Evolutionary conservation across 495 filamentous ascomycete species (phyloP), one percentile per base, ranked within the genome.

Genomic region (Hyaloscypha finlandica): DNA sequence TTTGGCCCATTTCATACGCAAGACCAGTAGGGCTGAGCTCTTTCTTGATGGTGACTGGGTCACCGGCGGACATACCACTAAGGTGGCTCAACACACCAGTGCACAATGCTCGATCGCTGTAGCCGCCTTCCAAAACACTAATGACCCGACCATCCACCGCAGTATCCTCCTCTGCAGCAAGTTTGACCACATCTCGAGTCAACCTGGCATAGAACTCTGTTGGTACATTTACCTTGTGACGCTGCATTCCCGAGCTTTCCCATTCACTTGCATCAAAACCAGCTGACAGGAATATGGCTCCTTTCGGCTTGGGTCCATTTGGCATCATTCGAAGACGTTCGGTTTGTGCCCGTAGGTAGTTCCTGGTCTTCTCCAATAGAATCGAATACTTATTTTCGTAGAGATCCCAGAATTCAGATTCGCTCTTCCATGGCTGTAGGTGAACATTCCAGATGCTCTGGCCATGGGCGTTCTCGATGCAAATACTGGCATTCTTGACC

Each of bases 381-480:
- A 88, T 74, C 2, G 80, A 79, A 73, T 99, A 99, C 65, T 87
- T 88, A 8, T 81, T 83, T 67, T 90, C 84, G 72, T 99, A 99
- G 20, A 96, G 74, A 20, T 83, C 81, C 93, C 96, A 99, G 72
- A 99, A 99, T 9, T 97, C 91, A 1, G 83, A 79, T 39, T 90
- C 83, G 0, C 84, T 90, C 66, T 89, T 90, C 91, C 95, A 99
- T 0, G 89, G 81, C 69, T 96, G 87, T 9, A 99, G 77, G 74
- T 99, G 96, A n/a, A 97, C 86, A 71, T 99, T 99, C 90, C 94
- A 97, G 53, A 98, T 88, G 30, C 86, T 92, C 75, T 98, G 95
- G 9, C 90, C 89, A 74, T 97, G 94, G 2, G 94, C 91, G 65
- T 91, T 92, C 59, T 97, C 94, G 61, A 99, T 85, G 72, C 96